Base-by-base conservation (phyloP, 2,329 filamentous ascomycete genomes). In the Aureobasidium namibiae region DNA sequence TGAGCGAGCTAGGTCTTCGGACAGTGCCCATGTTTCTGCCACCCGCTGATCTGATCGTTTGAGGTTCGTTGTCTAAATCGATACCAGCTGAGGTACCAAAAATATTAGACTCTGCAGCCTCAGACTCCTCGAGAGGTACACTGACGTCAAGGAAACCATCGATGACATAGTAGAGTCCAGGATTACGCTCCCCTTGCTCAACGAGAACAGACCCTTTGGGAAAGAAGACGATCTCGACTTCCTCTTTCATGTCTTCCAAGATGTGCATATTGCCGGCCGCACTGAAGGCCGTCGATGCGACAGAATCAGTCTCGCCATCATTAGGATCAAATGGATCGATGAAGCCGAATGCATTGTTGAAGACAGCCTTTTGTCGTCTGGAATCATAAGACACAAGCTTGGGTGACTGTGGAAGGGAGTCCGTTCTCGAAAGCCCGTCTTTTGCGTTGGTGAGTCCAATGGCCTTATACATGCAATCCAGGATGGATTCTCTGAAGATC, bases 201-300 rank as follows among this genome's bases (percentile, higher is more conserved):
- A 99, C 92, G 16, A 99, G 80, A 0, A 99, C 88, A 1, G 94
- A 92, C 2, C 89, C 92, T 71, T 97, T 90, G 0, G 92, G 92
- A 65, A 99, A 99, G 75, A 89, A 97, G 6, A 99, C 94, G 64
- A 99, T 96, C 69, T 99, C 94, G 2, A 97, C 84, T 56, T 99
- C 94, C 63, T 95, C 87, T 63, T 87, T 88, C 74, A 97, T 82
- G 62, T 97, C 92, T 61, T 90, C 85, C 4, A 90, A 79, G 0
- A 85, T 81, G 64, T 85, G 89, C 0, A 85, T 83, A 0, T 83
- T 81, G 3, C 81, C 80, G 42, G 83, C 79, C 3, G 83, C 83
- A 48, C 74, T 69, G 31, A 71, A 72, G 4, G 76, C 77, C 10
- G 74, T 74, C 6, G 75, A 76, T 4, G 74, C 84, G 26, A 89